Evolutionary conservation across 1,139 yeast species (phyloP).

Genomic region (Tardiomyces blankii): DNA sequence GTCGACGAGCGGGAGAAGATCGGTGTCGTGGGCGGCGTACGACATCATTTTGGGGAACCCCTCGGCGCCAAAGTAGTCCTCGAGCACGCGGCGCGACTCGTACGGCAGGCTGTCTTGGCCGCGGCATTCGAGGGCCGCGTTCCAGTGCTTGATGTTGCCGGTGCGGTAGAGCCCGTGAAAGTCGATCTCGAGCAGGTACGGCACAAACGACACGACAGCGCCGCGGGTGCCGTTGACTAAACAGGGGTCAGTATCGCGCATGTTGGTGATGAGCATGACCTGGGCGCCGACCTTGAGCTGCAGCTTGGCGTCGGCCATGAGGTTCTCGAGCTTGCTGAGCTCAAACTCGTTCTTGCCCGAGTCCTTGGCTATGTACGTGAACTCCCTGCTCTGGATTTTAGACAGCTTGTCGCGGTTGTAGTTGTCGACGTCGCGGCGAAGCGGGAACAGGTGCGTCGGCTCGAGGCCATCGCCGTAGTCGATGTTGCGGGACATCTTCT

Average conservation of each 20-base stretch:
- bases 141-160: neutral
- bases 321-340: conserved; percentile 4
- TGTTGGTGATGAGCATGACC: conserved; percentile 44
- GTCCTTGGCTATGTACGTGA: conserved; percentile 41
- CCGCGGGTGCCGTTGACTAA: conserved; percentile 53
- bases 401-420: conserved; percentile 52
- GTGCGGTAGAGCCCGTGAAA: conserved; percentile 4
- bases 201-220: conserved; percentile 34
- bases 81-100: neutral
- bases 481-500: conserved; percentile 40
- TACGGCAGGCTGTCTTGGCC: neutral
- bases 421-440: conserved; percentile 58
- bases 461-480: conserved; percentile 59
- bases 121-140: neutral
- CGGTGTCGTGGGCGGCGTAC: neutral
- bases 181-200: conserved; percentile 11
- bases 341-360: conserved; percentile 18
- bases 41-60: neutral
- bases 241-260: conserved; percentile 20
- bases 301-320: conserved; percentile 32
- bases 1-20: conserved; percentile 13
- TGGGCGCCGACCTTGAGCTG: conserved; percentile 48
- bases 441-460: conserved; percentile 74
- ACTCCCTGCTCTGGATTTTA: conserved; percentile 30
- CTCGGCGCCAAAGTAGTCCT: neutral